These are phyloP conservation scores for Rhynchospora pubera DNA, from an alignment of 176 grass and related monocot species.

Conservation along the genomic window DNA sequence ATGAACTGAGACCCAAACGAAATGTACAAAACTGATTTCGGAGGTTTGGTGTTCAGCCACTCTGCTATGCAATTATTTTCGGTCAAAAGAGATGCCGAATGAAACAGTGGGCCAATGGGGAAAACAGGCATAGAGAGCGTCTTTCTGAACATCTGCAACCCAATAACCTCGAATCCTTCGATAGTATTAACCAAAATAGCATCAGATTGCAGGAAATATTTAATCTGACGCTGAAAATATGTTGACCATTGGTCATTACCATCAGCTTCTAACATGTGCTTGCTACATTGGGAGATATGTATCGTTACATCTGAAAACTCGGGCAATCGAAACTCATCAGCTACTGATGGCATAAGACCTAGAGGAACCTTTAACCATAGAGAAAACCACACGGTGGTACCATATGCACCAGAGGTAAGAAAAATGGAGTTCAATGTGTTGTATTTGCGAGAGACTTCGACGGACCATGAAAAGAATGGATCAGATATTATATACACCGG, in stretches of 20 bases:
- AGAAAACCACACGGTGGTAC: neutral
- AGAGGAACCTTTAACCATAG: slow-evolving; percentile 16
- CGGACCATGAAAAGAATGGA: slow-evolving; percentile 35
- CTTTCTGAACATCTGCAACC: slow-evolving; percentile 25
- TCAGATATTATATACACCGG: slow-evolving; percentile 33
- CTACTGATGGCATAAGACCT: neutral
- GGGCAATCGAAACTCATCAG: neutral
- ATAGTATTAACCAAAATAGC: slow-evolving; percentile 21
- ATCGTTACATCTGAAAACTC: slow-evolving; percentile 17
- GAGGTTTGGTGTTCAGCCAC: slow-evolving; percentile 22
- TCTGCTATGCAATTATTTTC: neutral
- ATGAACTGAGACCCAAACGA: slow-evolving; percentile 28
- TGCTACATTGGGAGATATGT: slow-evolving; percentile 25
- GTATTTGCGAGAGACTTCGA: slow-evolving; percentile 1
- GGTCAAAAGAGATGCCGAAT: neutral
- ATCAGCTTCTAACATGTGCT: neutral
- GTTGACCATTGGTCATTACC: slow-evolving; percentile 1
- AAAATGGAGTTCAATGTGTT: slow-evolving; percentile 20
- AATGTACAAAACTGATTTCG: slow-evolving; percentile 22
- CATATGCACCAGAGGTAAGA: slow-evolving; percentile 16
- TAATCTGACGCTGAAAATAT: slow-evolving; percentile 1
- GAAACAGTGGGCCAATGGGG: slow-evolving; percentile 22
- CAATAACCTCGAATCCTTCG: slow-evolving; percentile 18
- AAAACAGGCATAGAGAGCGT: neutral
- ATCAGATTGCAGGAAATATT: neutral